Percentiles rank a stretch among this genome's conserved stretches.
These are phyloP conservation scores for Neonothopanus nambi DNA, from an alignment of 1,284 basidiomycete species.

Conservation along the genomic window DNA sequence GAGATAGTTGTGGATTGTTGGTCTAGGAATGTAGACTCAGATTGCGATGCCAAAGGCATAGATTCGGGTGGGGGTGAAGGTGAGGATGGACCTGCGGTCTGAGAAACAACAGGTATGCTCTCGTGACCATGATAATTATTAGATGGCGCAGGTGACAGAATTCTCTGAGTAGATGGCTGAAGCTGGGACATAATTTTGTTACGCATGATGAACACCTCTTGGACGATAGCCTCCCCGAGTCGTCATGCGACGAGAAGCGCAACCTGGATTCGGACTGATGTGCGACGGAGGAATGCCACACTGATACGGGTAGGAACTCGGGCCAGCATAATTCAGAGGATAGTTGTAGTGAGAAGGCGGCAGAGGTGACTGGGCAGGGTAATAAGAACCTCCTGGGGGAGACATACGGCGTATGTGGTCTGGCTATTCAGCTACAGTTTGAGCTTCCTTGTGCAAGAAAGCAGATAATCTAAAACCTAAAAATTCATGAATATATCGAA, in stretches of 20 bases:
- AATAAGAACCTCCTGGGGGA: not conserved
- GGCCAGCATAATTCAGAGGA: slow-evolving; percentile 4
- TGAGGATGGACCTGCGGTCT: slow-evolving; percentile 21
- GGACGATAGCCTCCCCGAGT: not conserved
- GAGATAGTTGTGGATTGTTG: too few relatives aligned
- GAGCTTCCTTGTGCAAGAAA: too few relatives aligned
- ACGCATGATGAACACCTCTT: slow-evolving; percentile 1
- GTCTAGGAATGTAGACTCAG: too few relatives aligned
- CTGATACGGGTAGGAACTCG: slow-evolving; percentile 10
- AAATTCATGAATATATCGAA: too few relatives aligned
- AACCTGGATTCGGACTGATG: not conserved
- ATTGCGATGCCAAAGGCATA: too few relatives aligned
- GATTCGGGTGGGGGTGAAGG: slow-evolving; percentile 19
- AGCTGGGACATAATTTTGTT: slow-evolving; percentile 7
- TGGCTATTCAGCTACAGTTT: too few relatives aligned
- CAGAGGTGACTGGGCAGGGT: not conserved
- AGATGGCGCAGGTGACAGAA: too few relatives aligned
- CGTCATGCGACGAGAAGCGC: not conserved
- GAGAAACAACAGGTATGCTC: slow-evolving; percentile 12
- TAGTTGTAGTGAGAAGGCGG: slow-evolving; percentile 1
- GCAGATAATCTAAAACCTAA: too few relatives aligned
- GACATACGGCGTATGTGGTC: too few relatives aligned
- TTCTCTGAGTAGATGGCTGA: too few relatives aligned
- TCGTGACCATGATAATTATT: too few relatives aligned
- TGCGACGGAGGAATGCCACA: not conserved